Evolutionary conservation across 2,329 filamentous ascomycete genomes (phyloP).

Genomic region (Verticillium nonalfalfae): DNA sequence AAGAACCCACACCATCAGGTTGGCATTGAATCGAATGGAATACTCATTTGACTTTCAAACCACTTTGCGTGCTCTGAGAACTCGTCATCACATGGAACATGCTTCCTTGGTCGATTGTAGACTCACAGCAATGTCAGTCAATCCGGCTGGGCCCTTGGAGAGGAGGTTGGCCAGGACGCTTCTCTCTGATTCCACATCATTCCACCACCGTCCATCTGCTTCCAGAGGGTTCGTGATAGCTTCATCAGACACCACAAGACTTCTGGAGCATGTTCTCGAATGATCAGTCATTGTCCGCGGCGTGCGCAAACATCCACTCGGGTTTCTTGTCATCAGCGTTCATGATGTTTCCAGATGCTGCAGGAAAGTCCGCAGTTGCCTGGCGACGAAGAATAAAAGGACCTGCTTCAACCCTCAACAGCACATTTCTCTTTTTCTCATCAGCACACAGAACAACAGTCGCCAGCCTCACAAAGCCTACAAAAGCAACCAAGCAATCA

Average conservation of each 20-base stretch:
- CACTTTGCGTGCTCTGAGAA: no score
- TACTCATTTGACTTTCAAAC: no score
- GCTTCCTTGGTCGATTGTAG: no score
- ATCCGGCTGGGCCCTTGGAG: no score
- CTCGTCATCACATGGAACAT: no score
- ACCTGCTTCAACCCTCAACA: constrained; percentile 9
- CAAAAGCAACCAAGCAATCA: constrained; percentile 1
- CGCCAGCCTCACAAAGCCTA: background rate
- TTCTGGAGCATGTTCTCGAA: background rate
- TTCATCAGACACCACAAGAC: background rate
- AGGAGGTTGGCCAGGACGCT: background rate
- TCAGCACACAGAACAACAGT: constrained; percentile 18
- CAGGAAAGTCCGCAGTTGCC: constrained; percentile 13
- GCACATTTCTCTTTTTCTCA: constrained; percentile 9
- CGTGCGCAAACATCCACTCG: background rate
- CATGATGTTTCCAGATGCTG: constrained; percentile 17
- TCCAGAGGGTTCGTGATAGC: background rate
- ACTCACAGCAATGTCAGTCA: no score
- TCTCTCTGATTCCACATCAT: background rate
- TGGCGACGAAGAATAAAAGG: constrained; percentile 21
- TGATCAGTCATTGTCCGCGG: background rate
- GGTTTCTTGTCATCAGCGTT: constrained; percentile 7
- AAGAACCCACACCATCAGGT: no score
- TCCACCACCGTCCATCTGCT: background rate
- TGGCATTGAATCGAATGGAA: no score